phyloP scores from a whole-genome alignment of 179 eudicot species.

The Carnegiea gigantea region DNA sequence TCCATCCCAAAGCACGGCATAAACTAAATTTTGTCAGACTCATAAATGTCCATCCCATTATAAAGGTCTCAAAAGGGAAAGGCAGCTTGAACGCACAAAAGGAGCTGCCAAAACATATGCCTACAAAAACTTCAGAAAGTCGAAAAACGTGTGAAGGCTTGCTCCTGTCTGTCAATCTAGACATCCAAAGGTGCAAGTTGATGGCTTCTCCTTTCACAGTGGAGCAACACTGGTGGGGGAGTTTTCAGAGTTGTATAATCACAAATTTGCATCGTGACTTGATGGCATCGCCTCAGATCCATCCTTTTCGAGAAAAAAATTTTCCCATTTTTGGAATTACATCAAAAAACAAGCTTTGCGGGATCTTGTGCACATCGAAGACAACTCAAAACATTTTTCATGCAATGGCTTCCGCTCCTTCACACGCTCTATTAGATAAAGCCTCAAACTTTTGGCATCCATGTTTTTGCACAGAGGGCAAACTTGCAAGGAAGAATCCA shows the following conservation, averaged over 20 bases:
- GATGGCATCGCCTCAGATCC: conserved; percentile 4
- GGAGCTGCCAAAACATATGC: conserved; percentile 30
- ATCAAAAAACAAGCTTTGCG: conserved; percentile 40
- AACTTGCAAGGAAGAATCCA: conserved; percentile 13
- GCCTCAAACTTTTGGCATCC: conserved; percentile 21
- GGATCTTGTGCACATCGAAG: conserved; percentile 30
- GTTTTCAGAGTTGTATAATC: conserved; percentile 22
- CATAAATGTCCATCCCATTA: conserved; percentile 18
- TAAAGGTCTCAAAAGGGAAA: conserved; percentile 22
- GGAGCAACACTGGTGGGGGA: conserved; percentile 24
- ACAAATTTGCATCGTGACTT: conserved; percentile 17
- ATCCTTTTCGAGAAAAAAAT: conserved; percentile 23
- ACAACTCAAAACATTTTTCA: conserved; percentile 15
- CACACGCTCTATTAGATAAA: conserved; percentile 9
- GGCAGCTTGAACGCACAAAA: conserved; percentile 28
- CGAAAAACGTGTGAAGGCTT: conserved; percentile 23
- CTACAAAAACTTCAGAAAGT: conserved; percentile 35
- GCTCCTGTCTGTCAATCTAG: conserved; percentile 11
- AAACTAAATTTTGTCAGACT: conserved; percentile 7
- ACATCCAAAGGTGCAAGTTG: conserved; percentile 38
- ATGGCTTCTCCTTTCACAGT: conserved; percentile 28
- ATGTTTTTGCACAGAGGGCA: conserved; percentile 9
- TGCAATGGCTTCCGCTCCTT: conserved; percentile 14
- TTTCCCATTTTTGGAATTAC: no score
- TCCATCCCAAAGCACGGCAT: conserved; percentile 27